phyloP scores from a whole-genome alignment of 2,329 filamentous ascomycete species.

The Phaeosphaeria sp. region DNA sequence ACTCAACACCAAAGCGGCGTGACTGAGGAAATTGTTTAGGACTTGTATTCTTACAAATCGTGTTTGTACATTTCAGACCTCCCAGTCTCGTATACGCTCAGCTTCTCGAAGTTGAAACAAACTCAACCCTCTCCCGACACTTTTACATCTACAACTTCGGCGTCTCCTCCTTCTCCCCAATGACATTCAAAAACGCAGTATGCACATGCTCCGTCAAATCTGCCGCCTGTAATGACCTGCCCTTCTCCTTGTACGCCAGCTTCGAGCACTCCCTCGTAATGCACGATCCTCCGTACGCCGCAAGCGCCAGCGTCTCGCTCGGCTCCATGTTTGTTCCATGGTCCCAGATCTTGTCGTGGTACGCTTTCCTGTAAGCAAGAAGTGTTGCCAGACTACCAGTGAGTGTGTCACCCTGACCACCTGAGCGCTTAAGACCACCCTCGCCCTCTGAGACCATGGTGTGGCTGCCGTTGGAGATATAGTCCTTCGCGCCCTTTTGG shows the following conservation, averaged over 20 bases:
- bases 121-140: background rate
- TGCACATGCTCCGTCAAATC: conserved; percentile 93
- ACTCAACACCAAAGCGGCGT: background rate
- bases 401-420: conserved; percentile 93
- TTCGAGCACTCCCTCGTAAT: conserved; percentile 92
- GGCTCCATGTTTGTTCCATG: conserved; percentile 62
- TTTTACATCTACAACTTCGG: conserved; percentile 25
- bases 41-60: background rate
- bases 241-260: conserved; percentile 83
- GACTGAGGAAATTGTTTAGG: background rate
- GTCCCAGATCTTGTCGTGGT: conserved; percentile 82
- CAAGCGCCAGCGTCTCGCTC: conserved; percentile 71
- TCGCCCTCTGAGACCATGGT: conserved; percentile 79
- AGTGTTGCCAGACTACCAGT: conserved; percentile 90
- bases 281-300: conserved; percentile 84
- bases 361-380: conserved; percentile 85
- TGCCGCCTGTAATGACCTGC: conserved; percentile 87
- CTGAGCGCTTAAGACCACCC: conserved; percentile 87
- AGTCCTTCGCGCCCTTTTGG: conserved; percentile 85
- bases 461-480: conserved; percentile 78
- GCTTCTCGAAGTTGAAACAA: background rate
- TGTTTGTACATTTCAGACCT: background rate
- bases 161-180: conserved; percentile 67
- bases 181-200: conserved; percentile 76
- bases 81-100: background rate